These are phyloP conservation scores for Stephania yunnanensis DNA, from an alignment of 164 flowering plant species.

Conservation along the genomic window DNA sequence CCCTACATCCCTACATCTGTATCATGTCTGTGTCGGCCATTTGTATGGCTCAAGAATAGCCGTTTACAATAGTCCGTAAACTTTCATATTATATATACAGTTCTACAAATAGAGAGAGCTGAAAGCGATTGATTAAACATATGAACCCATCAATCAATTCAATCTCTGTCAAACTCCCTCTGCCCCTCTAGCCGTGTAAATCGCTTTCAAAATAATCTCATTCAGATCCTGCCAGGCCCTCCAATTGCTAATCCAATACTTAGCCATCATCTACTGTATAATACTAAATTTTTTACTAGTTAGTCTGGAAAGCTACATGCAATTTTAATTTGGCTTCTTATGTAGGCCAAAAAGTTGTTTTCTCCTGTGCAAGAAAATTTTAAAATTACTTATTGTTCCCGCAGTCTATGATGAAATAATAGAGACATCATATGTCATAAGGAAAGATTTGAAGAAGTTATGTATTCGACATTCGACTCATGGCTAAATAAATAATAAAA, in stretches of 20 bases:
- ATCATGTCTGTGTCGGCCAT: conserved; percentile 1
- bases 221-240: not conserved
- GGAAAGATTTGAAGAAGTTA: too few species aligned
- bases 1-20: not conserved
- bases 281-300: too few species aligned
- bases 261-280: not conserved
- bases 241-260: not conserved
- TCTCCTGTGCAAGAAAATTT: too few species aligned
- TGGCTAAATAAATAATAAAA: too few species aligned
- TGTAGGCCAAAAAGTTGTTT: too few species aligned
- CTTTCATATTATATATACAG: not conserved
- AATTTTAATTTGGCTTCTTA: too few species aligned
- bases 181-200: not conserved
- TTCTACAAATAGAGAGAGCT: not conserved
- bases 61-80: not conserved
- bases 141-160: not conserved
- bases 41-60: not conserved
- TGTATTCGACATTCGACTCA: too few species aligned
- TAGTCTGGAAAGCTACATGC: too few species aligned
- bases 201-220: not conserved
- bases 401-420: too few species aligned
- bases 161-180: not conserved
- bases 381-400: too few species aligned
- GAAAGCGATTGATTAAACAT: not conserved
- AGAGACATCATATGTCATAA: too few species aligned